Evolutionary conservation across 495 filamentous ascomycete species (phyloP), one percentile per base, ranked within the genome.

Genomic region (Saxophila tyrrhenica): DNA sequence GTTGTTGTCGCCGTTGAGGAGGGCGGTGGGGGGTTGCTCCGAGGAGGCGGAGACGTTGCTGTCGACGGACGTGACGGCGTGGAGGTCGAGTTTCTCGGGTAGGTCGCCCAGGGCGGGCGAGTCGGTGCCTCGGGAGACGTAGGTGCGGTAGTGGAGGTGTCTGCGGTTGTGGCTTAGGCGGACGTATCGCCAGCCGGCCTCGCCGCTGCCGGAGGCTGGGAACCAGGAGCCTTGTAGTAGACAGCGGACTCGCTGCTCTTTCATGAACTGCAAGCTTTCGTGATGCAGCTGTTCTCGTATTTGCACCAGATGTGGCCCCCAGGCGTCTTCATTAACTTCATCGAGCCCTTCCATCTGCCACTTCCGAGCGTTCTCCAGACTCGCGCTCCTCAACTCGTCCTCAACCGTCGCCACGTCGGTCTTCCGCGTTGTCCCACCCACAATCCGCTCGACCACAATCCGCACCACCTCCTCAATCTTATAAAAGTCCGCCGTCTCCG

Each of bases 281-380:
- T 90, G 82, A 58, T 91, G 85, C 11, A 97, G 73, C 69, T 95
- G 87, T 43, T 95, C 88, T n/a, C 90, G 84, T 13, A 96, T 87
- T 67, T 94, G 88, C 58, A 63, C 59, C 21, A 98, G 74, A 67
- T 97, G 89, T 58, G 86, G 81, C 0, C 89, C 89, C 94, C 94
- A 97, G 25, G 82, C 86, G 64, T 90, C 87, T 65, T 97, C 92
- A 61, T 96, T 95, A 0, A 87, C 86, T 45, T 91, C 73, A 62
- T 95, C 87, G 7, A 97, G 70, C 2, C 95, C 74, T 60, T 95
- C 86, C 89, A 97, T 96, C 67, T 97, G 92, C n/a, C 95, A 68
- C 65, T 89, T 82, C 16, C 92, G 78, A 10, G 97, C 69, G 20
- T 83, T 76, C 35, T 76, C 68, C 45, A 85, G 82, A 52, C 95